These are phyloP conservation scores for Fusarium sp. DNA, from an alignment of 2,329 filamentous ascomycete species.

Conservation along the genomic window DNA sequence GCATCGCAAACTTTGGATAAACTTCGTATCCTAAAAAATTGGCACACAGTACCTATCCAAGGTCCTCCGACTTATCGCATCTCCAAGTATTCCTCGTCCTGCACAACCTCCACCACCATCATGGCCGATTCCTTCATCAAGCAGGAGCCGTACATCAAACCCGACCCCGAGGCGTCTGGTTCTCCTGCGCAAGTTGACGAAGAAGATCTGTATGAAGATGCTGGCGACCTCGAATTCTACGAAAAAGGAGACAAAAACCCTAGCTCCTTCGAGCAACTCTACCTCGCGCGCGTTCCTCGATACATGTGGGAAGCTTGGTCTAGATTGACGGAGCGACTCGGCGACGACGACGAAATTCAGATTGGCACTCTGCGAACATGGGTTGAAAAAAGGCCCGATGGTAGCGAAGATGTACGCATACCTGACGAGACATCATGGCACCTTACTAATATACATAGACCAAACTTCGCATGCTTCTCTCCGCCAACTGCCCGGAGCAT, in stretches of 20 bases:
- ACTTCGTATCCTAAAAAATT: background rate
- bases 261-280: conserved; percentile 58
- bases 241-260: conserved; percentile 47
- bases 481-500: conserved; percentile 70
- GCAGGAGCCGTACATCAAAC: conserved; percentile 55
- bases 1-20: background rate
- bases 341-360: conserved; percentile 82
- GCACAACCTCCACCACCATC: conserved; percentile 31
- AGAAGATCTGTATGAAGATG: conserved; percentile 72
- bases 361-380: conserved; percentile 77
- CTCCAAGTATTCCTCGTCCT: background rate
- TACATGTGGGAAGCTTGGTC: conserved; percentile 84
- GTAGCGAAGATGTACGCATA: conserved; percentile 52
- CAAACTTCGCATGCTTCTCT: conserved; percentile 70
- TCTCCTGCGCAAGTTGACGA: conserved; percentile 61
- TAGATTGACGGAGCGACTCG: conserved; percentile 61
- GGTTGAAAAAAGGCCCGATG: conserved; percentile 61
- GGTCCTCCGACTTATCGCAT: background rate
- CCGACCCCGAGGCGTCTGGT: conserved; percentile 55
- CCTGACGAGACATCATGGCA: background rate
- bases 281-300: conserved; percentile 80
- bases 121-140: conserved; percentile 56
- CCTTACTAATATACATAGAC: conserved; percentile 36
- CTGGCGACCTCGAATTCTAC: conserved; percentile 65
- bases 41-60: background rate